Percentiles rank a stretch among this genome's conserved stretches.
Conservation (phyloP, 2,329 filamentous ascomycete genomes). For the Monilinia vaccinii-corymbosi region DNA sequence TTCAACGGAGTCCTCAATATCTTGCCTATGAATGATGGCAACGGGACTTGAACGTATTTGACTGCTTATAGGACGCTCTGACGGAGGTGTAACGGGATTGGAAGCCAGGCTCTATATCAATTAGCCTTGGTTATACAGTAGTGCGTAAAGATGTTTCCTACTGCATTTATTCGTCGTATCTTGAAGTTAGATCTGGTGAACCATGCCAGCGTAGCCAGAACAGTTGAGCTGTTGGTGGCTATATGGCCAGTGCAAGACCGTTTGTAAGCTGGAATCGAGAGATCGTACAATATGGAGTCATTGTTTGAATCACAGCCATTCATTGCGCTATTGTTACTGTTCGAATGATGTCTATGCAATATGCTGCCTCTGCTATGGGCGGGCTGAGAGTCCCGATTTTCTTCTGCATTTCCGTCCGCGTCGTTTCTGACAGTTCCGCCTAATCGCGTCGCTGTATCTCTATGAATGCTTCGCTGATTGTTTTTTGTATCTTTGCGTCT, state of each 20-base stretch:
- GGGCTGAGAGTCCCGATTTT: no score
- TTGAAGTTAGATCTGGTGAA: neutral
- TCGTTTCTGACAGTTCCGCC: no score
- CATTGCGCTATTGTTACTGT: neutral
- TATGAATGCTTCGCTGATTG: no score
- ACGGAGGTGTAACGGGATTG: neutral
- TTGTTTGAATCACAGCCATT: neutral
- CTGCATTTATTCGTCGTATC: neutral
- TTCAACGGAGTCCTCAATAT: neutral
- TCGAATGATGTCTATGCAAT: neutral
- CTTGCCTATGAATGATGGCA: neutral
- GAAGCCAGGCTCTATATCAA: neutral
- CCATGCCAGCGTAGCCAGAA: neutral
- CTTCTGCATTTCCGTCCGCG: no score
- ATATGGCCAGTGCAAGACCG: neutral
- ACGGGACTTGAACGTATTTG: neutral
- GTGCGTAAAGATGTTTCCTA: neutral
- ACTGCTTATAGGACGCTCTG: neutral
- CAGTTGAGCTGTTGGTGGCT: neutral
- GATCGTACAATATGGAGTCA: no score
- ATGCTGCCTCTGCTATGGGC: no score
- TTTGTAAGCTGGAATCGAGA: neutral
- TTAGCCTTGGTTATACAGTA: neutral
- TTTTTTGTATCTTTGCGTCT: no score
- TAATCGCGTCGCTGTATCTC: no score